phyloP scores from a whole-genome alignment of 805 yeast genomes.

The Candida stauntonica region DNA sequence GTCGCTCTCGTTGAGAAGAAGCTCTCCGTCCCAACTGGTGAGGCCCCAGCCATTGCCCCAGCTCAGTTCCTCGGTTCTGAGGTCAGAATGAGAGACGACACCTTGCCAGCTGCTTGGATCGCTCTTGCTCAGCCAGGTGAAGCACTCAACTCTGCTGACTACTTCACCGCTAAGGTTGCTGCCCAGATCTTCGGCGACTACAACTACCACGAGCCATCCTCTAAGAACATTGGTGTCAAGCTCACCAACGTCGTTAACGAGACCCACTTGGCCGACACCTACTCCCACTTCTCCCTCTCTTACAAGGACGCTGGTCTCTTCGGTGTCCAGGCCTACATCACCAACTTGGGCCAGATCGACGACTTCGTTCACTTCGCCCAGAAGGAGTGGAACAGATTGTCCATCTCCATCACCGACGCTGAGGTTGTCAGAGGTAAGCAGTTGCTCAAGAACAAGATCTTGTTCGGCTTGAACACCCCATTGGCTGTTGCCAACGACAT shows the following conservation, averaged over 20 bases:
- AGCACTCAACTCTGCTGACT: constrained; percentile 56
- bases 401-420: constrained; percentile 68
- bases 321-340: constrained; percentile 70
- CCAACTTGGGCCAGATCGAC: constrained; percentile 58
- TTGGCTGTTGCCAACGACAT: constrained; percentile 50
- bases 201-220: constrained; percentile 48
- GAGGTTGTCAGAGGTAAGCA: constrained; percentile 79
- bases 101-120: constrained; percentile 74
- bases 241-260: constrained; percentile 65
- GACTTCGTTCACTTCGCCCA: constrained; percentile 77
- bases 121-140: constrained; percentile 75
- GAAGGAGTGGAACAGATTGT: constrained; percentile 85
- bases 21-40: constrained; percentile 47
- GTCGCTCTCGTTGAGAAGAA: constrained; percentile 59
- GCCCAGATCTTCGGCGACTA: constrained; percentile 56
- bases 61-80: constrained; percentile 81
- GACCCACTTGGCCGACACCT: constrained; percentile 68
- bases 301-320: constrained; percentile 79
- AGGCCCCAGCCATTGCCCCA: constrained; percentile 43
- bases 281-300: constrained; percentile 65
- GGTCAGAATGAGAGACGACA: constrained; percentile 84
- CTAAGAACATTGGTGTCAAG: constrained; percentile 62
- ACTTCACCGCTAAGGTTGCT: constrained; percentile 70
- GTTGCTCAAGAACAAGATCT: constrained; percentile 58
- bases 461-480: constrained; percentile 45